A percentile compares a stretch with the other conserved stretches of the same genome.
These are phyloP conservation scores for Mucor sp. DNA, from an alignment of 371 early-diverging fungal species.

Conservation along the genomic window DNA sequence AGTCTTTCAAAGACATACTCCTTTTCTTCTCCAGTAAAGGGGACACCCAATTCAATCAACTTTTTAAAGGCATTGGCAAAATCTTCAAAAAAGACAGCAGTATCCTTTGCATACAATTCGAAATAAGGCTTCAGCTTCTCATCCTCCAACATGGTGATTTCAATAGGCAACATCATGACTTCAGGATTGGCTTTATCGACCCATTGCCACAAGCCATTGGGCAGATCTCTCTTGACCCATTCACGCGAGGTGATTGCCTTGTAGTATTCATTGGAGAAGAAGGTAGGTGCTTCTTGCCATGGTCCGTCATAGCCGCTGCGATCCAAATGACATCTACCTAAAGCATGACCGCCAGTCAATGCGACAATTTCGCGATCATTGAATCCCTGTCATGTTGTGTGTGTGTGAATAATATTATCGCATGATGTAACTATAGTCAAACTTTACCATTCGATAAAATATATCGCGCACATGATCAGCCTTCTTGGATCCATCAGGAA, in stretches of 20 bases:
- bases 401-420: neutral
- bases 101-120: slow-evolving; percentile 77
- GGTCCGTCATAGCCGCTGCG: slow-evolving; percentile 89
- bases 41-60: slow-evolving; percentile 81
- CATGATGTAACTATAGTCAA: neutral
- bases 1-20: slow-evolving; percentile 52
- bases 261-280: slow-evolving; percentile 90
- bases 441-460: slow-evolving; percentile 68
- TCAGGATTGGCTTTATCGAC: slow-evolving; percentile 62
- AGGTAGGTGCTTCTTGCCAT: slow-evolving; percentile 89
- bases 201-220: slow-evolving; percentile 74
- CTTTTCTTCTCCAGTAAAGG: slow-evolving; percentile 61
- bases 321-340: slow-evolving; percentile 93
- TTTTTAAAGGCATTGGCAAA: slow-evolving; percentile 81
- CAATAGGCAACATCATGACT: slow-evolving; percentile 90
- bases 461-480: slow-evolving; percentile 65
- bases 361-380: slow-evolving; percentile 96
- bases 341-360: slow-evolving; percentile 90
- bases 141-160: slow-evolving; percentile 68
- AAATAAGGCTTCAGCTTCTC: slow-evolving; percentile 68
- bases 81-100: slow-evolving; percentile 74
- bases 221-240: slow-evolving; percentile 79
- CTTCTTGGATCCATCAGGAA: slow-evolving; percentile 81
- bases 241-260: slow-evolving; percentile 74
- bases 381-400: slow-evolving; percentile 54